Evolutionary conservation across 768 basidiomycete species (phyloP), one percentile per base, ranked within the genome.

Genomic region (Tricholoma hemisulphureum): DNA sequence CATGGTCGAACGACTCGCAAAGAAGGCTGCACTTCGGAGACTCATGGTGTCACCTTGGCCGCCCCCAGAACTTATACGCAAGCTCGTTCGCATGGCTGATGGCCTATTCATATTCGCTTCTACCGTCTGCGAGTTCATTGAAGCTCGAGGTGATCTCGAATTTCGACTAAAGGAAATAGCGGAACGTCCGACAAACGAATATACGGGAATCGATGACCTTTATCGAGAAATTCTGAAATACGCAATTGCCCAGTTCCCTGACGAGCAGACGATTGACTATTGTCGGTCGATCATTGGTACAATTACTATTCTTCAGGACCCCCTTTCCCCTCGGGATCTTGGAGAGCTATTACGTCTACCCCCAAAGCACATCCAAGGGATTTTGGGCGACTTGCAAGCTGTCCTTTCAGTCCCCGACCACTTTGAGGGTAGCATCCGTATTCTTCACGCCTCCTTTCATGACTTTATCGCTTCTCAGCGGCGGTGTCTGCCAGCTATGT

Each of bases 81-180:
- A 58, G 11, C 61, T 64, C 1, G 55, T 54, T 28, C 21, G 51
- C 23, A 62, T 60, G 58, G 58, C 64, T n/a, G 51, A 41, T 10
- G 59, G 59, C 10, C 51, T 64, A 7, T 67, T 67, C 53, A 62
- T 67, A n/a, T 67, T 60, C 55, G 66, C 66, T 6, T 60, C 60
- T 13, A 63, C 64, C 16, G 55, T 61, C 9, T 52, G 61, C 37
- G 61, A 62, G 32, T 67, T 63, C 48, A 57, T 67, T 32, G 58
- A 62, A 45, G 61, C 61, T 5, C 61, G 61, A 13, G 61, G 61
- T 16, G 61, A 62, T 39, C 61, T 62, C 26, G 58, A 62, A 3
- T 62, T 62, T 35, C 57, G 58, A 5, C 50, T 62, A 13, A 62
- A 56, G 20, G 61, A 62, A 13, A 62, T 62, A 6, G 52, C 61